Conservation (phyloP, 2,329 filamentous ascomycete genomes). For the Berkeleyomyces rouxiae region DNA sequence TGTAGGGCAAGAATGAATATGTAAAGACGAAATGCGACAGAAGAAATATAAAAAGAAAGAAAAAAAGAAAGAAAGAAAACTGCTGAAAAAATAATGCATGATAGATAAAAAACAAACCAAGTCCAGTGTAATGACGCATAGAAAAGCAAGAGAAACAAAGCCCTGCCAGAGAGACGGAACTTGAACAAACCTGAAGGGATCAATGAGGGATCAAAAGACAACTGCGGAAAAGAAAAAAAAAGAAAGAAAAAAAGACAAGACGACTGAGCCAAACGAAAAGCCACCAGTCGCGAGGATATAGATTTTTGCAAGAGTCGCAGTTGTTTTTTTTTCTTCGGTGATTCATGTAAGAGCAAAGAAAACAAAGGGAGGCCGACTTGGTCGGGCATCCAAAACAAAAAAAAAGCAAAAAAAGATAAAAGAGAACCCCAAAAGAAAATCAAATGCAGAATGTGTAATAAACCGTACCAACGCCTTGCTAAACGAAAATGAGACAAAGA, state of each 20-base stretch:
- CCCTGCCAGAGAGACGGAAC: not conserved
- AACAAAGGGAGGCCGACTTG: not conserved
- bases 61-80: not conserved
- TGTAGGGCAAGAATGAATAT: too few species aligned
- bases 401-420: conserved; percentile 11
- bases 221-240: not conserved
- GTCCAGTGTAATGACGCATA: not conserved
- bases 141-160: conserved; percentile 7
- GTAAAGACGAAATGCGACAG: not conserved
- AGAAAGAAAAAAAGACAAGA: not conserved
- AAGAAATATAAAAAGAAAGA: not conserved
- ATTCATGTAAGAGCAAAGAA: not conserved
- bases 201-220: not conserved
- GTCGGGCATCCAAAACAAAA: not conserved
- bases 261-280: not conserved
- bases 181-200: not conserved
- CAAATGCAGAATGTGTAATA: not conserved
- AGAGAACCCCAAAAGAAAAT: not conserved
- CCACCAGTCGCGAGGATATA: not conserved
- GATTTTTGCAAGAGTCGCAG: conserved; percentile 1
- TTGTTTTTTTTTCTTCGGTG: not conserved
- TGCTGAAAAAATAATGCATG: not conserved
- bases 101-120: not conserved
- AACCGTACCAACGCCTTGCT: not conserved
- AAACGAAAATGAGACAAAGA: not conserved